Conservation (phyloP, 805 yeast genomes). For the Spathaspora hagerdaliae region DNA sequence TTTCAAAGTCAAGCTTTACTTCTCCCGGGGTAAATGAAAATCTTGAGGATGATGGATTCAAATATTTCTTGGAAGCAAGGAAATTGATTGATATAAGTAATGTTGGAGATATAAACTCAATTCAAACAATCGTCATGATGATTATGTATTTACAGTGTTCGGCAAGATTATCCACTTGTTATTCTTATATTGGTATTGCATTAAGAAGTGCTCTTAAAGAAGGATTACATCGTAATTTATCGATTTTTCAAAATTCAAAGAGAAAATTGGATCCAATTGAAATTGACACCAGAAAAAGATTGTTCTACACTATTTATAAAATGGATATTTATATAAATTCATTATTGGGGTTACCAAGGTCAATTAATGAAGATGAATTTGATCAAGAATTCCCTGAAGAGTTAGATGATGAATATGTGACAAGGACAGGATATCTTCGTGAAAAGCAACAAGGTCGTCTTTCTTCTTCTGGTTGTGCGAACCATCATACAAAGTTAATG, state of each 20-base stretch:
- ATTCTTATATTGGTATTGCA: conserved; percentile 86
- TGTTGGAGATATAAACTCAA: conserved; percentile 75
- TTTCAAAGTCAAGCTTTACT: conserved; percentile 42
- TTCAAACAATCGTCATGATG: conserved; percentile 85
- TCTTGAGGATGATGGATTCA: conserved; percentile 72
- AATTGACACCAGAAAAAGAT: conserved; percentile 74
- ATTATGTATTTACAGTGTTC: conserved; percentile 83
- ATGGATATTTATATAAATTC: conserved; percentile 89
- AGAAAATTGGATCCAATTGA: conserved; percentile 69
- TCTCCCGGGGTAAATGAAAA: conserved; percentile 24
- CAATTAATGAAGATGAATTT: conserved; percentile 71
- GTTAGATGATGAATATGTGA: conserved; percentile 81
- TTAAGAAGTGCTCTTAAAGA: conserved; percentile 76
- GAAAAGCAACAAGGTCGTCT: conserved; percentile 48
- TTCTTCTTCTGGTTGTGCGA: conserved; percentile 76
- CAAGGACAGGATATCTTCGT: conserved; percentile 53
- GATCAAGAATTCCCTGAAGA: conserved; percentile 86
- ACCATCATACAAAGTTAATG: conserved; percentile 76
- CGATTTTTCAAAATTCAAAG: conserved; percentile 42
- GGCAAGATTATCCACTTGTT: conserved; percentile 81
- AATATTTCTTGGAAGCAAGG: conserved; percentile 76
- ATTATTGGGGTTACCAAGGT: conserved; percentile 78
- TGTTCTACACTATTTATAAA: conserved; percentile 87
- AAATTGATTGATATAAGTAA: conserved; percentile 78
- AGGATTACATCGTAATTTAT: conserved; percentile 73